These are phyloP conservation scores for Canariomyces notabilis DNA, from an alignment of 2,329 filamentous ascomycete species.

Conservation along the genomic window DNA sequence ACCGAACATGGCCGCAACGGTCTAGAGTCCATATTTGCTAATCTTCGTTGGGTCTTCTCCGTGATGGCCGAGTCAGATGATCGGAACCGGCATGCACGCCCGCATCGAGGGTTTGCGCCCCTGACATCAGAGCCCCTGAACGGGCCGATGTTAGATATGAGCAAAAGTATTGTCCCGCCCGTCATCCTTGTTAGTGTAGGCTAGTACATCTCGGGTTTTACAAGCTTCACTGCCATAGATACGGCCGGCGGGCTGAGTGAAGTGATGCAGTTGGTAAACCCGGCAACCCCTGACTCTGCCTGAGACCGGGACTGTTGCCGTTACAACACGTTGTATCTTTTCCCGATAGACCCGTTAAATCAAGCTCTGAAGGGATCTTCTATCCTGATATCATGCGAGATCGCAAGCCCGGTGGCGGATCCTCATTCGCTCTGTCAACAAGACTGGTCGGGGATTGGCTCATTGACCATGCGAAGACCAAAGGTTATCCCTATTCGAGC, in stretches of 20 bases:
- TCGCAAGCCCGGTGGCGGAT: not conserved
- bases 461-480: too few species aligned
- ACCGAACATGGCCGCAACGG: too few species aligned
- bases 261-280: too few species aligned
- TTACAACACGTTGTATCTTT: too few species aligned
- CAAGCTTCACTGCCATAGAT: too few species aligned
- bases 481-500: not conserved
- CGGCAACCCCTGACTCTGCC: too few species aligned
- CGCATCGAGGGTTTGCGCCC: not conserved
- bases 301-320: too few species aligned
- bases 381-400: not conserved
- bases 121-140: not conserved
- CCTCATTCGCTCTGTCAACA: not conserved
- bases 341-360: too few species aligned
- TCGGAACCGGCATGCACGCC: not conserved
- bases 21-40: not conserved
- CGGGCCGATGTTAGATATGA: not conserved
- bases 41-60: not conserved
- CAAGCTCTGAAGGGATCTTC: not conserved
- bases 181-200: not conserved
- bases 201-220: not conserved
- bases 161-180: not conserved
- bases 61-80: not conserved
- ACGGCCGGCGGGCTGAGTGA: too few species aligned
- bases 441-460: not conserved